Evolutionary conservation across 495 filamentous ascomycete genomes (phyloP).

Genomic region (Melanomma pulvis-pyrius): DNA sequence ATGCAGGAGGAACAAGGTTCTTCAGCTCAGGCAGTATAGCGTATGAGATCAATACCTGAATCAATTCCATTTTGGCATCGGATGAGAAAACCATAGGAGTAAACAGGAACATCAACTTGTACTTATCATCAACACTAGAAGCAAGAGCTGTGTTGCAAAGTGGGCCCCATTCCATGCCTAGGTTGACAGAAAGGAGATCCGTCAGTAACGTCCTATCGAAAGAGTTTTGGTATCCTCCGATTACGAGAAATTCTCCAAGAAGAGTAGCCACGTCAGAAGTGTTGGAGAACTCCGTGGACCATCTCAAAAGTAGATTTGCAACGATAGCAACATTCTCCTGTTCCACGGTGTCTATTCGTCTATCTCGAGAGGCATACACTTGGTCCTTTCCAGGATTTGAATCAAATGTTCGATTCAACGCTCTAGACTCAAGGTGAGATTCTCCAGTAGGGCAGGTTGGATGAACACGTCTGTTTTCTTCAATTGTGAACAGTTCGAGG

Average conservation of each 20-base stretch:
- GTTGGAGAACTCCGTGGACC: constrained; percentile 37
- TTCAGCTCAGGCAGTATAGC: constrained; percentile 46
- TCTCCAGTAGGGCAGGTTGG: background rate
- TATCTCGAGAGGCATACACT: constrained; percentile 35
- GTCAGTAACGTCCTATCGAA: constrained; percentile 43
- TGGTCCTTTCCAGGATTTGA: background rate
- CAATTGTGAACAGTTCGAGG: constrained; percentile 41
- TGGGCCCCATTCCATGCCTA: constrained; percentile 51
- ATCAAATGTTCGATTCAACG: background rate
- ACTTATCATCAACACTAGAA: constrained; percentile 32
- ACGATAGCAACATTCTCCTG: constrained; percentile 44
- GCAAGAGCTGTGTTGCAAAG: constrained; percentile 45
- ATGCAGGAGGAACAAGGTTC: constrained; percentile 39
- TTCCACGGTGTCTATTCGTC: background rate
- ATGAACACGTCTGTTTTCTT: no score
- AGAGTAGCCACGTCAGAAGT: constrained; percentile 41
- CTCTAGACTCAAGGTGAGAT: constrained; percentile 3
- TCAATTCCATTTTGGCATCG: constrained; percentile 44
- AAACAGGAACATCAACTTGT: constrained; percentile 51
- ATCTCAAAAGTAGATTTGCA: constrained; percentile 38
- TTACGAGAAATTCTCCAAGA: constrained; percentile 45
- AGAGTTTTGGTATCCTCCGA: constrained; percentile 46
- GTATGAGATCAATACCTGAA: constrained; percentile 49
- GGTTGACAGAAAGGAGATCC: constrained; percentile 43
- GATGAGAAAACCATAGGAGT: constrained; percentile 47